Conservation (phyloP, 1,284 basidiomycete genomes). For the Microbotryum violaceum region DNA sequence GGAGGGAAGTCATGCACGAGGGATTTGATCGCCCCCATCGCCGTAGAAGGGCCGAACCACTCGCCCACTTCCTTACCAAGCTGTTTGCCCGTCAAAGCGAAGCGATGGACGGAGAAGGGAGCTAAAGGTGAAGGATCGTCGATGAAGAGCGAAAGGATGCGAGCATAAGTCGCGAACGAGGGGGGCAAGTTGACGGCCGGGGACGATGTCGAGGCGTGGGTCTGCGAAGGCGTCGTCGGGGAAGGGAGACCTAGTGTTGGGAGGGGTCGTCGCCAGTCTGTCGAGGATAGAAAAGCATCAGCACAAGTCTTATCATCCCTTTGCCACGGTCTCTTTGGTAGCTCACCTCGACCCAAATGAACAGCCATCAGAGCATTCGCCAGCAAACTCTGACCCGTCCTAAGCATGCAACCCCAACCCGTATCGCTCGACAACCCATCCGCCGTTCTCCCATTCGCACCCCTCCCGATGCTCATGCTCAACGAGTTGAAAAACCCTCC, state of each 20-base stretch:
- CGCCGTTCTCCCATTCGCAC: conserved; percentile 47
- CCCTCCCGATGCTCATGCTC: conserved; percentile 43
- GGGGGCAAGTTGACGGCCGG: neutral
- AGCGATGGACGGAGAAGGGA: conserved; percentile 92
- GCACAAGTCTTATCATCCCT: neutral
- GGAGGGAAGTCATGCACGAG: conserved; percentile 73
- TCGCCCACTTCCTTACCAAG: conserved; percentile 91
- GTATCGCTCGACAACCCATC: conserved; percentile 84
- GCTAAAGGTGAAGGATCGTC: conserved; percentile 81
- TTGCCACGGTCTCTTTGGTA: neutral
- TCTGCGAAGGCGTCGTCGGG: conserved; percentile 36
- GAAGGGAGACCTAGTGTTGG: conserved; percentile 5
- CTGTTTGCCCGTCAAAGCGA: conserved; percentile 82
- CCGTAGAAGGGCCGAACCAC: conserved; percentile 97
- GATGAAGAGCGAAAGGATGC: conserved; percentile 87
- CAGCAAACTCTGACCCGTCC: conserved; percentile 86
- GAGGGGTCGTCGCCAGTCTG: conserved; percentile 75
- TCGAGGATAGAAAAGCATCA: conserved; percentile 7
- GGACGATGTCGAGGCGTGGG: conserved; percentile 15
- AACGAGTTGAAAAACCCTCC: conserved; percentile 32
- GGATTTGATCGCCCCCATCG: conserved; percentile 86
- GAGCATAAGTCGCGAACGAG: conserved; percentile 56
- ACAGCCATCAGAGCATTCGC: conserved; percentile 78
- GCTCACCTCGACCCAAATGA: conserved; percentile 76
- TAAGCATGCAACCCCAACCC: conserved; percentile 97